Conservation (phyloP, 2,329 filamentous ascomycete genomes). For the Ophiostoma fasciatum region DNA sequence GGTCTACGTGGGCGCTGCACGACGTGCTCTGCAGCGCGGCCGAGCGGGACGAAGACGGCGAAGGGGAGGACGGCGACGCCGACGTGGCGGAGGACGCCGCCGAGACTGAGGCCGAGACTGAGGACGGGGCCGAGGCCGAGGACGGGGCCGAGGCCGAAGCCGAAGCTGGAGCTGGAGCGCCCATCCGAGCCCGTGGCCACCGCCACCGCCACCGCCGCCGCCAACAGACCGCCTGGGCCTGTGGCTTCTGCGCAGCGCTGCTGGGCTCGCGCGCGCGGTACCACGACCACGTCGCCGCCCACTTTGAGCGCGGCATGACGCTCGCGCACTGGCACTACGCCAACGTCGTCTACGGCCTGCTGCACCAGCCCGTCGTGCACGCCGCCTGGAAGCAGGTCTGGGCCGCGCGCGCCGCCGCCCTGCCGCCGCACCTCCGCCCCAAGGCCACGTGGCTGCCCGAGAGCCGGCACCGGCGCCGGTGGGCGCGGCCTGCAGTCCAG, state of each 20-base stretch:
- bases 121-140: too few relatives aligned
- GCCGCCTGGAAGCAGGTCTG: slow-evolving; percentile 46
- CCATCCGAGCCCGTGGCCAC: slow-evolving; percentile 4
- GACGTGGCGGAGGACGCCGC: too few relatives aligned
- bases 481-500: not conserved
- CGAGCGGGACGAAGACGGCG: slow-evolving; percentile 2
- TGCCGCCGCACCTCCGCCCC: slow-evolving; percentile 34
- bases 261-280: slow-evolving; percentile 50
- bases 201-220: slow-evolving; percentile 44
- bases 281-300: slow-evolving; percentile 52
- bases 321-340: slow-evolving; percentile 55
- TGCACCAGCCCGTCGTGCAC: slow-evolving; percentile 50
- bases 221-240: slow-evolving; percentile 52
- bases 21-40: slow-evolving; percentile 53
- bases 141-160: too few relatives aligned
- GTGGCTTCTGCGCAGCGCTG: slow-evolving; percentile 51
- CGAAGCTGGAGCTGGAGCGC: too few relatives aligned
- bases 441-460: slow-evolving; percentile 46
- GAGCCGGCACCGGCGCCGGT: not conserved
- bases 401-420: slow-evolving; percentile 25
- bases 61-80: not conserved
- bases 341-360: slow-evolving; percentile 49
- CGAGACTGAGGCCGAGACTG: too few relatives aligned
- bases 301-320: slow-evolving; percentile 50
- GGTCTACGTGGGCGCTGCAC: slow-evolving; percentile 56